These are phyloP conservation scores for Microsporum audouinii DNA, from an alignment of 2,329 filamentous ascomycete species.

Conservation along the genomic window DNA sequence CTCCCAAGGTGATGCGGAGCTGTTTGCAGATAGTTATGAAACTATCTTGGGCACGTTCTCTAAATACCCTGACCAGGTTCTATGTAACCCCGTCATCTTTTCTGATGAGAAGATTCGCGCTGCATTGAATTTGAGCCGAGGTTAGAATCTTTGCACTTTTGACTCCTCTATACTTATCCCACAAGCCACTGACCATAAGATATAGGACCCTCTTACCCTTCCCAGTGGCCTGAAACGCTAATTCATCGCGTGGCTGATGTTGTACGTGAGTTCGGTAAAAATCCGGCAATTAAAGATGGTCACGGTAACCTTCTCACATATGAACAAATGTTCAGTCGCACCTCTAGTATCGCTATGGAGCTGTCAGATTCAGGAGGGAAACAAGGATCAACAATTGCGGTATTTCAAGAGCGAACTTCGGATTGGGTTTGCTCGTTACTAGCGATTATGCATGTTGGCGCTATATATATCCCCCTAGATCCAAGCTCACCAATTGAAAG, in stretches of 20 bases:
- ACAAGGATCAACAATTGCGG: conserved; percentile 23
- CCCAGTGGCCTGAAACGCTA: conserved; percentile 18
- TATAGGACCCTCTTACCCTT: too few species aligned
- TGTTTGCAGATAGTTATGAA: conserved; percentile 10
- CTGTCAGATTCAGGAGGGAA: conserved; percentile 16
- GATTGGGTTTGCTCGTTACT: conserved; percentile 24
- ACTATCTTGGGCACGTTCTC: too few species aligned
- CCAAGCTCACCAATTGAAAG: neutral
- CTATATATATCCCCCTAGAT: conserved; percentile 31
- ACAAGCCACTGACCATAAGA: too few species aligned
- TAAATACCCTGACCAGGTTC: too few species aligned
- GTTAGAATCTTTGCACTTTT: too few species aligned
- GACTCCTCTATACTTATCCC: too few species aligned
- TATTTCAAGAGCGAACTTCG: conserved; percentile 30
- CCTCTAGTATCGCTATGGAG: conserved; percentile 26
- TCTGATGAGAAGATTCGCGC: too few species aligned
- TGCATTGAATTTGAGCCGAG: too few species aligned
- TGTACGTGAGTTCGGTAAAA: conserved; percentile 10
- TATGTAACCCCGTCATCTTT: too few species aligned
- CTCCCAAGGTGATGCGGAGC: conserved; percentile 16
- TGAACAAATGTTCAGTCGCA: conserved; percentile 22
- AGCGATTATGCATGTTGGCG: conserved; percentile 32
- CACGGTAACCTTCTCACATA: conserved; percentile 26
- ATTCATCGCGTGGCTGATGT: conserved; percentile 30
- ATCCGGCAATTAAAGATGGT: conserved; percentile 22